Conservation (phyloP, 148 eudicot genomes). For the Nepenthes mirabilis region DNA sequence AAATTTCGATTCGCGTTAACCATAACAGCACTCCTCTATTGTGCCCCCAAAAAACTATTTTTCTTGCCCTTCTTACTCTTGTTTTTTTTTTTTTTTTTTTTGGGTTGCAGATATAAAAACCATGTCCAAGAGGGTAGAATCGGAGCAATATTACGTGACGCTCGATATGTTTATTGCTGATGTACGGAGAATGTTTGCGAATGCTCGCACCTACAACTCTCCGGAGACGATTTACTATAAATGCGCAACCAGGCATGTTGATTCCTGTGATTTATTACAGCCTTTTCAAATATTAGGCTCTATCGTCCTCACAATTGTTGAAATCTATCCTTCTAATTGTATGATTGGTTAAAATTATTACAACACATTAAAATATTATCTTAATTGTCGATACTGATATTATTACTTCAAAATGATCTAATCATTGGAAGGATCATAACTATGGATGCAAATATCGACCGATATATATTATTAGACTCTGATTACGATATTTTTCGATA, state of each 20-base stretch:
- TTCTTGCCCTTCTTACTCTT: too few relatives aligned
- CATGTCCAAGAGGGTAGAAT: slow-evolving; percentile 85
- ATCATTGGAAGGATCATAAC: not conserved
- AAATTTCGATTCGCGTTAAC: too few relatives aligned
- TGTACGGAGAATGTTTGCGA: slow-evolving; percentile 74
- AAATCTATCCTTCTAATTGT: not conserved
- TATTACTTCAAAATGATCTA: too few relatives aligned
- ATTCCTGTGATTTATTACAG: not conserved
- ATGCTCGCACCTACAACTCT: slow-evolving; percentile 89
- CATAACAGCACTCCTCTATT: too few relatives aligned
- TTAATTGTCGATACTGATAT: too few relatives aligned
- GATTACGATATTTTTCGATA: too few relatives aligned
- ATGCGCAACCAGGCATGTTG: slow-evolving; percentile 75
- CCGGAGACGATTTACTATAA: slow-evolving; percentile 89
- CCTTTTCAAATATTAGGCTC: not conserved
- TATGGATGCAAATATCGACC: too few relatives aligned
- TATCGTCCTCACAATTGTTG: not conserved
- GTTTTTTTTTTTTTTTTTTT: not conserved
- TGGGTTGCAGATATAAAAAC: slow-evolving; percentile 64
- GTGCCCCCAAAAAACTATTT: too few relatives aligned
- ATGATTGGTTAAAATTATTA: not conserved
- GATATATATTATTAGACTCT: too few relatives aligned
- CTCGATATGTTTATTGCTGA: slow-evolving; percentile 93
- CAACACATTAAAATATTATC: too few relatives aligned
- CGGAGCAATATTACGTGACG: slow-evolving; percentile 77